Base-by-base conservation (phyloP, 2,329 filamentous ascomycete genomes). In the Teratosphaeria destructans region DNA sequence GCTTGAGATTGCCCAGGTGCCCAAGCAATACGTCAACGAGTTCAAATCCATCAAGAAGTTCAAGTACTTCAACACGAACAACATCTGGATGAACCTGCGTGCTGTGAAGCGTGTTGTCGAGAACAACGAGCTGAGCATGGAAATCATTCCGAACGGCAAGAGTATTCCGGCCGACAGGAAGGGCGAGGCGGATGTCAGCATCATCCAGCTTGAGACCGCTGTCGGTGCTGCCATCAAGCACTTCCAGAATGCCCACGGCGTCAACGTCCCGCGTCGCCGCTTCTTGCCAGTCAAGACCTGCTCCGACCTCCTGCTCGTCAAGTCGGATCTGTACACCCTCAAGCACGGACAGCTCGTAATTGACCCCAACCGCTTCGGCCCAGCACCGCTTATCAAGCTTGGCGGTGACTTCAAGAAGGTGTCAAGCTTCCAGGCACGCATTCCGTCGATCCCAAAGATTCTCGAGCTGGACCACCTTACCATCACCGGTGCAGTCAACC, bases 41-140 rank as follows among this genome's bases (percentile, higher is more conserved):
- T 99, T 99, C 90, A 99, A 99, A 87, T 96, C 92, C 55, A 99
- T 99, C 84, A 99, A 99, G 88, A 99, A 99, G 85, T 99, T 99
- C 88, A 96, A 95, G 85, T 99, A 99, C 86, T 99, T 99, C 88
- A 99, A 99, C 86, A 99, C 94, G 78, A 99, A 99, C 89, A 99
- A 99, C 85, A 96, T 99, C 79, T 99, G 94, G 94, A 89, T 99
- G 83, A 96, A 96, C 81, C 84, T 96, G 70, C 87, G 90, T 75
- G 94, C 94, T 68, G 89, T 99, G 79, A 97, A 97, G 88, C 92
- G 94, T 62, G 91, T 99, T 58, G 94, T 99, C 7, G 94, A 97
- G 85, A 91, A 95, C 77, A 90, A 96, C 76, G 93, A 97, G 82
- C 87, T 99, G 58, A 89, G 92, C 79, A 95, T 99, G 89, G 94